Conservation (phyloP, 345 rosid species). For the Camelina laxa region DNA sequence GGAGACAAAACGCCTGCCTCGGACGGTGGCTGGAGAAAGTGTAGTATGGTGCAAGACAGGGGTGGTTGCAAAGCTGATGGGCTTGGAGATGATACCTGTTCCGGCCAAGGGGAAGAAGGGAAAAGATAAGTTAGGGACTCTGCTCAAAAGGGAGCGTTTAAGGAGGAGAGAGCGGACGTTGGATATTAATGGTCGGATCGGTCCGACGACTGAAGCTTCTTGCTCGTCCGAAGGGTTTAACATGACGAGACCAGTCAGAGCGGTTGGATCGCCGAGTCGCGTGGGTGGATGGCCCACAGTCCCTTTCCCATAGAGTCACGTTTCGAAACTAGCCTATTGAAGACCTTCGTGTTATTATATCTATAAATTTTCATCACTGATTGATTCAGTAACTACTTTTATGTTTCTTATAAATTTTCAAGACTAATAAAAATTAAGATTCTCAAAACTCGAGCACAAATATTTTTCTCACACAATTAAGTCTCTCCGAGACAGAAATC, state of each 20-base stretch:
- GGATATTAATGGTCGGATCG: conserved; percentile 28
- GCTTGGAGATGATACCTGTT: conserved; percentile 81
- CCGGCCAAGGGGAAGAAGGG: conserved; percentile 43
- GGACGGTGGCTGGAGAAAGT: conserved; percentile 56
- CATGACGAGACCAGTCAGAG: conserved; percentile 44
- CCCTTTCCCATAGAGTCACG: conserved; percentile 48
- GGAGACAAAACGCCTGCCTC: conserved; percentile 43
- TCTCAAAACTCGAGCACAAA: background rate
- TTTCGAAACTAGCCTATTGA: background rate
- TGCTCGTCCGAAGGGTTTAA: conserved; percentile 48
- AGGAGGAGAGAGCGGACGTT: conserved; percentile 55
- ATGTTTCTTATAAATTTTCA: conserved; percentile 12
- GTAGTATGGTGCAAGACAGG: conserved; percentile 94
- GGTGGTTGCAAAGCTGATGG: conserved; percentile 92
- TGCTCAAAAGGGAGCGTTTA: conserved; percentile 56
- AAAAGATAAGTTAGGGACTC: conserved; percentile 41
- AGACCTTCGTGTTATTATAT: conserved; percentile 14
- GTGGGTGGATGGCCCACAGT: conserved; percentile 52
- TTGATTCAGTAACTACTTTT: background rate
- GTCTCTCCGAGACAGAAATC: conserved; percentile 6
- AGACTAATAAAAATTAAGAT: conserved; percentile 4
- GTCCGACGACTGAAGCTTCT: conserved; percentile 37
- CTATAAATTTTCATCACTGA: conserved; percentile 3
- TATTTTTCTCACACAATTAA: background rate
- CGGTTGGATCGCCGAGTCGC: conserved; percentile 33